phyloP scores from a whole-genome alignment of 2,329 filamentous ascomycete species.

The Hypoxylon sp. region DNA sequence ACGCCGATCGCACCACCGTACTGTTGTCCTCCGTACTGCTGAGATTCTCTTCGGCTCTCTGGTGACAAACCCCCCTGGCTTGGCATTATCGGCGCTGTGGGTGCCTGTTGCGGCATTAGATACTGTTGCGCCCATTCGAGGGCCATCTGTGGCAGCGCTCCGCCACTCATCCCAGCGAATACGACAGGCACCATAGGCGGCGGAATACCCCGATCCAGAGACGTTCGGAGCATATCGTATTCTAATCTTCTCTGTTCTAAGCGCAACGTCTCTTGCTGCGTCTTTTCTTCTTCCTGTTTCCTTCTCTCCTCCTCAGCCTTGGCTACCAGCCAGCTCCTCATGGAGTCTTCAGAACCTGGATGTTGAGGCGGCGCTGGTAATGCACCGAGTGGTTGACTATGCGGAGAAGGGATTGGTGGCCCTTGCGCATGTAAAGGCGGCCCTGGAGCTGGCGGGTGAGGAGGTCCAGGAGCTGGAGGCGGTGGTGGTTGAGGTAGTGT shows the following conservation, averaged over 20 bases:
- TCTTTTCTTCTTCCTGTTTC: conserved; percentile 81
- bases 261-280: conserved; percentile 73
- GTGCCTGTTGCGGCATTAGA: conserved; percentile 66
- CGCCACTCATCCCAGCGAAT: conserved; percentile 79
- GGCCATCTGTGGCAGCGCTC: conserved; percentile 70
- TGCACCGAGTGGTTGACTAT: conserved; percentile 63
- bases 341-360: conserved; percentile 77
- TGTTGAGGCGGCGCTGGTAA: conserved; percentile 77
- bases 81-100: conserved; percentile 66
- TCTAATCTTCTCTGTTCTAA: conserved; percentile 81
- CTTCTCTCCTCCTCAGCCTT: conserved; percentile 81
- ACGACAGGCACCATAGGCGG: conserved; percentile 81
- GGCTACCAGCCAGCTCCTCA: conserved; percentile 79
- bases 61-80: conserved; percentile 67
- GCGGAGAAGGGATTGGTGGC: conserved; percentile 54
- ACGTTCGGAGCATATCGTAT: conserved; percentile 78
- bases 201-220: conserved; percentile 78
- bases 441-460: conserved; percentile 51
- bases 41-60: conserved; percentile 69
- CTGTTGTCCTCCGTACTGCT: conserved; percentile 56
- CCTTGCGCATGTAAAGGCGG: conserved; percentile 53
- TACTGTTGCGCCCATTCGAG: conserved; percentile 79
- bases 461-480: conserved; percentile 49
- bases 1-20: conserved; percentile 60
- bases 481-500: conserved; percentile 64